Base-by-base conservation (phyloP, 1,284 basidiomycete genomes). In the Trametes pubescens region DNA sequence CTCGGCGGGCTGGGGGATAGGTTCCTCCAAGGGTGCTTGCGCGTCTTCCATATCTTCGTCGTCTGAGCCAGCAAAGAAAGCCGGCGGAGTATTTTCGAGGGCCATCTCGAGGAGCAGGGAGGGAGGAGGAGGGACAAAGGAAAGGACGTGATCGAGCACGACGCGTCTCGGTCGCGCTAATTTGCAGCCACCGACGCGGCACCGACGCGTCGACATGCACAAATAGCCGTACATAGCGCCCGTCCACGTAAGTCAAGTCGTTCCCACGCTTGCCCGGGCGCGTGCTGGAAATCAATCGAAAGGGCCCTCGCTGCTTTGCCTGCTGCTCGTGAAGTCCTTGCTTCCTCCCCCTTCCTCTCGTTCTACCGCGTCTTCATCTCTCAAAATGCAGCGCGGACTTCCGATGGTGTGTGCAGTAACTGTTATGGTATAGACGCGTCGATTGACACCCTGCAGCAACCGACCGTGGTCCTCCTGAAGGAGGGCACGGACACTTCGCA, bases 401-500 rank as follows among this genome's bases (percentile, higher is more conserved):
- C 87, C 88, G 51, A 90, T 92, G 85, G 90, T 90, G 75, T 52
- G 73, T 60, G 16, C 11, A 3, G 13, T 22, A 7, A 47, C 1
- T 6, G 14, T 32, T 5, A 21, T 35, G 7, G 16, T 7, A 8
- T 2, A 29, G 10, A n/a, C 32, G 38, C 51, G 22, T 60, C 16
- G 47, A 48, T 48, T 61, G 57, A 51, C 64, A 43, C 32, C 43
- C 48, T 22, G 16, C 67, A 96, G 95, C 95, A 96, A 95, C 95
- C 95, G 7, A 96, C 95, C 49, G 93, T 96, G 59, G 92, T 97
- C 77, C 91, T 97, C 79, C 88, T 97, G 47, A 86, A 92, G 75
- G 94, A 98, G 84, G 97, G 96, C 75, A 99, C 96, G 69, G 97
- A 99, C 79, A 91, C 94, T 10, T 98, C 96, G 18, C 97, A 99